Evolutionary conservation across 2,329 filamentous ascomycete species (phyloP).

Genomic region (Colletotrichum liaoningense): DNA sequence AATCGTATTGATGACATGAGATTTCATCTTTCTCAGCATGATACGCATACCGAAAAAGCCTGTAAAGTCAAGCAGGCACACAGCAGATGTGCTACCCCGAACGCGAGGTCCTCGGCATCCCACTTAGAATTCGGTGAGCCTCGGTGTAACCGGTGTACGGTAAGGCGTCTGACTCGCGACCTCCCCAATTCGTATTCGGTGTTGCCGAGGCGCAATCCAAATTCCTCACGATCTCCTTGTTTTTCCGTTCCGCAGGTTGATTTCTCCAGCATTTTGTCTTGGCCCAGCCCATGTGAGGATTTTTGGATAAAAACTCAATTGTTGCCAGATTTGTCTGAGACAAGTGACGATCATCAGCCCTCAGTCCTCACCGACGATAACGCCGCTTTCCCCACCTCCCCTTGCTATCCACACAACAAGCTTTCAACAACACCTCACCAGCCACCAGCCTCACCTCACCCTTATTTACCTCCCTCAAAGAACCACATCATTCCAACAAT

Average conservation of each 20-base stretch:
- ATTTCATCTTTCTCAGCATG: no score
- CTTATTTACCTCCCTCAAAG: background rate
- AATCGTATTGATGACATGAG: no score
- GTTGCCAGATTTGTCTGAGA: background rate
- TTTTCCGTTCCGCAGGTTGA: constrained; percentile 32
- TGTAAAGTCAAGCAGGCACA: no score
- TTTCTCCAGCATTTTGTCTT: background rate
- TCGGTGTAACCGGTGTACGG: constrained; percentile 5
- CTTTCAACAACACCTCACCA: background rate
- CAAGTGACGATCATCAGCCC: background rate
- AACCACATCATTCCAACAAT: constrained; percentile 39
- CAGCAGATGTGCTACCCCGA: no score
- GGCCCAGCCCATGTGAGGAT: background rate
- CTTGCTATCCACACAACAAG: background rate
- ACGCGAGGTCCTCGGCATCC: no score
- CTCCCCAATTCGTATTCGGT: constrained; percentile 3
- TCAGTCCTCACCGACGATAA: background rate
- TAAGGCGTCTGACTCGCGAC: constrained; percentile 25
- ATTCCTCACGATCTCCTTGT: constrained; percentile 5
- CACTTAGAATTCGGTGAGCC: background rate
- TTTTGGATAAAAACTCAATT: background rate
- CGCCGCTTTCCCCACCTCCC: background rate
- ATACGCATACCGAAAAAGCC: no score
- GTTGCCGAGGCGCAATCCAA: background rate
- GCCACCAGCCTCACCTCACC: background rate